These are phyloP conservation scores for Hyphopichia khmerensis DNA, from an alignment of 1,139 yeast genomes.

Conservation along the genomic window DNA sequence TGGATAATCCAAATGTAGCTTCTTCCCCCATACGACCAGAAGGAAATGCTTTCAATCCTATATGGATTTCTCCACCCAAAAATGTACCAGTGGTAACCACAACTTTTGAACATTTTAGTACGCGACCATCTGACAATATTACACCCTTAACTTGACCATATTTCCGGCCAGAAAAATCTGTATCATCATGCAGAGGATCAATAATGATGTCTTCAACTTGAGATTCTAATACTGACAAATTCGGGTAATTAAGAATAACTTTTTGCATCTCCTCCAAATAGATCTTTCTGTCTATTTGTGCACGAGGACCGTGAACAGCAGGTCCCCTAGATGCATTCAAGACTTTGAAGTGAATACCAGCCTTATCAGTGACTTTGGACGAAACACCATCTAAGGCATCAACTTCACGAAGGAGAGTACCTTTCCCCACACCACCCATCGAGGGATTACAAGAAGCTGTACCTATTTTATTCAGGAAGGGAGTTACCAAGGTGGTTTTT, in stretches of 20 bases:
- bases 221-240: slow-evolving; percentile 64
- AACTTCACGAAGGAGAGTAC: slow-evolving; percentile 85
- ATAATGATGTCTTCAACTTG: slow-evolving; percentile 85
- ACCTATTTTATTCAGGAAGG: slow-evolving; percentile 72
- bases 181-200: slow-evolving; percentile 33
- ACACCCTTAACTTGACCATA: slow-evolving; percentile 63
- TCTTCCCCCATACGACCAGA: slow-evolving; percentile 94
- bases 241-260: slow-evolving; percentile 57
- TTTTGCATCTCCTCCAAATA: slow-evolving; percentile 80
- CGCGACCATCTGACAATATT: slow-evolving; percentile 63
- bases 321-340: slow-evolving; percentile 89
- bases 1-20: slow-evolving; percentile 86
- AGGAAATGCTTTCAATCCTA: slow-evolving; percentile 76
- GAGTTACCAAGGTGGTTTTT: slow-evolving; percentile 74
- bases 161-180: slow-evolving; percentile 33
- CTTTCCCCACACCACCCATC: slow-evolving; percentile 98
- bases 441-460: slow-evolving; percentile 97
- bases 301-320: slow-evolving; percentile 98
- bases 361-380: slow-evolving; percentile 78
- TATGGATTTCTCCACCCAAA: slow-evolving; percentile 89
- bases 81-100: slow-evolving; percentile 97
- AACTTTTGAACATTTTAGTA: slow-evolving; percentile 62
- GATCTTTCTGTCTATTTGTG: slow-evolving; percentile 86
- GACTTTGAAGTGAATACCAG: slow-evolving; percentile 90
- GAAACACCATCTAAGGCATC: slow-evolving; percentile 97